Base-by-base conservation (phyloP, 495 filamentous ascomycete genomes). In the Cercophora scortea region DNA sequence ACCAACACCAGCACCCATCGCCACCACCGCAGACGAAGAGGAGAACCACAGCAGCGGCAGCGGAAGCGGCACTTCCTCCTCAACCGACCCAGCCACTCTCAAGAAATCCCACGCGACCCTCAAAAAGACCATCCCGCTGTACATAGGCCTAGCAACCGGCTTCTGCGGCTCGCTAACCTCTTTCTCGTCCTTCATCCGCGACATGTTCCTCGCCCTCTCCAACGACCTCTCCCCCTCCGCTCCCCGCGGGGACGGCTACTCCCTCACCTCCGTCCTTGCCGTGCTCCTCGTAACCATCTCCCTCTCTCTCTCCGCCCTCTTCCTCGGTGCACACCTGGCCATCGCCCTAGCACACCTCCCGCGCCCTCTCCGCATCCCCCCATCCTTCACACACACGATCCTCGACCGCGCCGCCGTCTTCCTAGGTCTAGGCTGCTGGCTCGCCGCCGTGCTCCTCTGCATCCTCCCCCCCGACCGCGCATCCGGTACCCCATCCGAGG, bases 141-240 rank as follows among this genome's bases (percentile, higher is more conserved):
- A 93, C 64, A 88, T 96, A 51, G 93, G 93, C 16, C 81, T 98
- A 1, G 82, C 92, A 0, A 94, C 89, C 3, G 93, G 93, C 11
- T 96, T 95, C 71, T 97, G 93, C 67, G 93, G 93, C 50, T 90
- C 83, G 59, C 85, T 93, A 48, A 97, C 93, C 4, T 89, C 85
- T 38, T 97, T 96, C 69, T 95, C 90, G 0, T 83, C 87, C 11
- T 95, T 96, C 63, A 85, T 91, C 40, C 82, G 91, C 4, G 92
- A 94, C 61, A 68, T 77, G 45, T 96, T 95, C 66, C 75, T 95
- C n/a, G 84, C 88, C 0, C 65, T 96, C 11, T 84, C 88, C 7
- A 95, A 96, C 61, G 78, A 82, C 48, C 70, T 89, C 10, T 41
- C 54, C 39, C 15, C 56, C 32, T 12, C 42, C 13, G 10, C 48